A percentile compares a stretch with the other conserved stretches of the same genome.
Evolutionary conservation across 768 basidiomycete genomes (phyloP).

Genomic region (Lactifluus hygrophoroides): DNA sequence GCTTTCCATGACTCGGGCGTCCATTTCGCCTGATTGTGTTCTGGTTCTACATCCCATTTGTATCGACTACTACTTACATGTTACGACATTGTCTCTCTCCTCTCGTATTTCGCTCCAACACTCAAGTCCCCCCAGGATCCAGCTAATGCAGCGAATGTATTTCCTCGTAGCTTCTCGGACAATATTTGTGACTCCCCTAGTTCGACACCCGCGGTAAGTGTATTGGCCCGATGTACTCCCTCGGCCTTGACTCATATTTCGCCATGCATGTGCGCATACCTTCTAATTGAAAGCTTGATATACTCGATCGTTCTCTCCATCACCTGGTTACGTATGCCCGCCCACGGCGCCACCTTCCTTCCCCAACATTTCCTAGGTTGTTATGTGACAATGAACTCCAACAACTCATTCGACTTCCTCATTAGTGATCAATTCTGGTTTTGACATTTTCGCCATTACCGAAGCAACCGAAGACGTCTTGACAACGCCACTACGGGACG

Average conservation of each 20-base stretch:
- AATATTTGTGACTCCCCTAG: background rate
- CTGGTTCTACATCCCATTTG: background rate
- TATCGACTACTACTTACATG: background rate
- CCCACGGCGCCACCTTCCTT: background rate
- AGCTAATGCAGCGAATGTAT: background rate
- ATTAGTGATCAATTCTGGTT: slow-evolving; percentile 9
- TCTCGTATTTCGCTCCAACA: background rate
- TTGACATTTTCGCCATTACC: background rate
- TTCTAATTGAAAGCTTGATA: background rate
- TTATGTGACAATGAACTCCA: slow-evolving; percentile 20
- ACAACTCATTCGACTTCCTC: slow-evolving; percentile 22
- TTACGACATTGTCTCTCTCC: background rate
- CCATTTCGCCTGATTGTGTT: slow-evolving; percentile 12
- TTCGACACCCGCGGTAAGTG: background rate
- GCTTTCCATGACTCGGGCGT: slow-evolving; percentile 20
- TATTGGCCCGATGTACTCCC: background rate
- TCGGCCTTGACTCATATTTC: background rate
- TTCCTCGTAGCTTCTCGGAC: background rate
- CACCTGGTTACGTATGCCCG: too few relatives aligned
- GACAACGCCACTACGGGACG: background rate
- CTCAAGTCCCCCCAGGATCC: too few relatives aligned
- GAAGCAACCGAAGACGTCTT: too few relatives aligned
- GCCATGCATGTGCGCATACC: background rate
- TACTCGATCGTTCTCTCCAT: too few relatives aligned
- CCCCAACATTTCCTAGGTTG: slow-evolving; percentile 9